A percentile compares a stretch with the other conserved stretches of the same genome.
phyloP scores from a whole-genome alignment of 148 eudicot genomes.

The Chenopodium suecicum region DNA sequence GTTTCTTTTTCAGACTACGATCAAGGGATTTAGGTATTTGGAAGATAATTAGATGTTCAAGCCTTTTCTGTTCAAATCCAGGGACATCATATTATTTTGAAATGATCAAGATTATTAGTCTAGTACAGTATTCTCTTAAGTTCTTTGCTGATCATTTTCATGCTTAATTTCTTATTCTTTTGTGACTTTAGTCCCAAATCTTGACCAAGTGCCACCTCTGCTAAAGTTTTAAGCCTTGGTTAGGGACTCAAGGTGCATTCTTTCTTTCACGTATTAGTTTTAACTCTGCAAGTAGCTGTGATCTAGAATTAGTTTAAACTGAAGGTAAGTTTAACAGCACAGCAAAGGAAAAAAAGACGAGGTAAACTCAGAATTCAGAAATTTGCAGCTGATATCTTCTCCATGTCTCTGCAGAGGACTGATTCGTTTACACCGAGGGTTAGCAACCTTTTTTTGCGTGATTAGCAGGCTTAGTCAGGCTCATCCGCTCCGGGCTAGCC shows the following conservation, averaged over 20 bases:
- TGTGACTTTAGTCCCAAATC: neutral
- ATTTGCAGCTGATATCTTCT: neutral
- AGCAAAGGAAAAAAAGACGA: neutral
- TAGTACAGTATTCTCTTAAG: neutral
- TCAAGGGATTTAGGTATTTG: constrained; percentile 1
- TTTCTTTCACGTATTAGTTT: neutral
- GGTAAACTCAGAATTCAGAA: neutral
- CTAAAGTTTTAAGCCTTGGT: neutral
- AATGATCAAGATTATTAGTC: neutral
- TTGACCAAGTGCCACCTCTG: neutral
- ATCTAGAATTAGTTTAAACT: neutral
- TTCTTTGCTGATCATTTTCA: neutral
- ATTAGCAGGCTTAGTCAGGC: neutral
- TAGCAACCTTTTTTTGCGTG: neutral
- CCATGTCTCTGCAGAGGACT: neutral
- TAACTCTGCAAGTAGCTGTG: neutral
- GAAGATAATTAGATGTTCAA: constrained; percentile 22
- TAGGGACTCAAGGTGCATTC: neutral
- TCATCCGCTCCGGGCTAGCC: neutral
- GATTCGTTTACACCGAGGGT: neutral
- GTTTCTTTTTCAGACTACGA: neutral
- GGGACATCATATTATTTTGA: neutral
- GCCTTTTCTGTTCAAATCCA: constrained; percentile 8
- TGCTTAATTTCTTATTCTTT: neutral
- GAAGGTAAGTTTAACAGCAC: neutral